Conservation (phyloP, 2,329 filamentous ascomycete genomes). For the Xylaria sp. region DNA sequence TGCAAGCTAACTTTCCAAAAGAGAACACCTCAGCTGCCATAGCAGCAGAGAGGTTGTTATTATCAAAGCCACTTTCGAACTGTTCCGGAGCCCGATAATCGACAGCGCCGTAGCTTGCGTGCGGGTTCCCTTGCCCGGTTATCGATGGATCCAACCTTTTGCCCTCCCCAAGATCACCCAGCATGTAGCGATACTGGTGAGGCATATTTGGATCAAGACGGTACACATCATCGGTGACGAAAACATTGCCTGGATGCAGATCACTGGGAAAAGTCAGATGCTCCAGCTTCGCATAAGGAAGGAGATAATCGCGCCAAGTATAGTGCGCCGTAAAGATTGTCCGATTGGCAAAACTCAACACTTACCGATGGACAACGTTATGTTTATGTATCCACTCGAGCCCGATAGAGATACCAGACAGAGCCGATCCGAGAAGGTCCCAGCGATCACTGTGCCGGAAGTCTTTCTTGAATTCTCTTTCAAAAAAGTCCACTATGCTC, state of each 20-base stretch:
- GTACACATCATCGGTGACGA: not conserved
- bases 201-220: conserved; percentile 5
- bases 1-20: conserved; percentile 1
- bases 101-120: not conserved
- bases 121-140: not conserved
- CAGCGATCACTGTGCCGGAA: not conserved
- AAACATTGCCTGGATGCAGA: not conserved
- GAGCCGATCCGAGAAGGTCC: not conserved
- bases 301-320: too few species aligned
- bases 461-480: not conserved
- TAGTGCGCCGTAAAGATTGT: too few species aligned
- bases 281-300: too few species aligned
- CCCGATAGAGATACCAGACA: not conserved
- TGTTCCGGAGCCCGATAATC: conserved; percentile 1
- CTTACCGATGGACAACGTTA: conserved; percentile 2
- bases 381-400: not conserved
- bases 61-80: not conserved
- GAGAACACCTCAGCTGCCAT: conserved; percentile 3
- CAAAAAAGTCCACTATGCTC: conserved; percentile 2
- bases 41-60: not conserved
- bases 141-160: not conserved
- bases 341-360: not conserved
- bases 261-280: not conserved
- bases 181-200: not conserved
- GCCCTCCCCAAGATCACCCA: not conserved